Base-by-base conservation (phyloP, 176 grass and related monocot genomes). In the Urochloa ruziziensis region DNA sequence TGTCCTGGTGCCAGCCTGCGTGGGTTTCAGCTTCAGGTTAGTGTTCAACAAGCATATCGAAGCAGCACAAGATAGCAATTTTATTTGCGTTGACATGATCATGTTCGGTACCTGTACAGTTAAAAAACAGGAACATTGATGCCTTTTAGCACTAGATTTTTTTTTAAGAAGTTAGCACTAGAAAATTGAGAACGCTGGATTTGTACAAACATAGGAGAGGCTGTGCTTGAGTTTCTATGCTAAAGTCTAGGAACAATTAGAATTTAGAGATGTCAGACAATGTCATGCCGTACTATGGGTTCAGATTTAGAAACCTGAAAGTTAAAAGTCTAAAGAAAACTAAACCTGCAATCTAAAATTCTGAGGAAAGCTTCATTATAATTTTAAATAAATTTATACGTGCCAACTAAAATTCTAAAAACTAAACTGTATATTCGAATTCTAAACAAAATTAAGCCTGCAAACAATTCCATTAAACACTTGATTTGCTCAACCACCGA, bases 1-100 rank as follows among this genome's bases (percentile, higher is more conserved):
- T 92, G 60, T 5, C 74, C 73, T 37, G 88, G 53, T 1, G 85
- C 88, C 62, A 94, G 42, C 72, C 92, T 94, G 92, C 12, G 70
- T 11, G n/a, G 8, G 24, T 44, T 81, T 54, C 74, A 86, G 8
- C 36, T 82, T 77, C 3, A 80, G 34, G 21, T 33, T 81, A 27
- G 39, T 24, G 7, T 29, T 77, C 58, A 82, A 19, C 6, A 79
- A 56, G 32, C 35, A 78, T 83, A 78, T 83, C 27, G 10, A 23
- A 59, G 23, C 29, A 3, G 10, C 7, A 28, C 32, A 24, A 27
- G 32, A 43, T 67, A 6, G 60, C 3, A 18, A 2, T 35, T 42
- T 44, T 67, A 47, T 44, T n/a, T 18, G 61, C 24, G 0, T 44
- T 36, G 36, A 36, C 1, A 34, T 12, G 30, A 58, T 21, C 5